A percentile compares a stretch with the other conserved stretches of the same genome.
Evolutionary conservation across 1,139 yeast genomes (phyloP).

Genomic region (Candida sp.): DNA sequence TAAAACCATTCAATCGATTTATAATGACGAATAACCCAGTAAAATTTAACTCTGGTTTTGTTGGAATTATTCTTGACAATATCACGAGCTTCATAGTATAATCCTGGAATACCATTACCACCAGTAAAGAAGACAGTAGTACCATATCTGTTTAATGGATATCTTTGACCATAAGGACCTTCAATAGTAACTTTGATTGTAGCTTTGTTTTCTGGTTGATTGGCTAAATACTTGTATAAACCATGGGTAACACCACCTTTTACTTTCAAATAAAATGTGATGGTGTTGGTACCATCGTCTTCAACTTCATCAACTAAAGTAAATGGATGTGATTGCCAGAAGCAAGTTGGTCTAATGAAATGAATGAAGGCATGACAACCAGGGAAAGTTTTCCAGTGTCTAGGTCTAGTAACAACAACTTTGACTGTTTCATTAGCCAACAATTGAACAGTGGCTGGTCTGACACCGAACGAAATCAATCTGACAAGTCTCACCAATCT

Average conservation of each 20-base stretch:
- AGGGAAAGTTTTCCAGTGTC: slow-evolving; percentile 38
- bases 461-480: slow-evolving; percentile 45
- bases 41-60: slow-evolving; percentile 18
- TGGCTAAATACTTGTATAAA: slow-evolving; percentile 39
- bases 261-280: slow-evolving; percentile 36
- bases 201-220: slow-evolving; percentile 42
- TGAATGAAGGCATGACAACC: slow-evolving; percentile 38
- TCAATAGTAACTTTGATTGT: slow-evolving; percentile 31
- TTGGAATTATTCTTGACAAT: slow-evolving; percentile 15
- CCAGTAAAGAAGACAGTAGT: slow-evolving; percentile 56
- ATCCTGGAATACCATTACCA: slow-evolving; percentile 72
- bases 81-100: slow-evolving; percentile 29
- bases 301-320: slow-evolving; percentile 40
- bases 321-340: slow-evolving; percentile 61
- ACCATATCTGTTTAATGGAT: slow-evolving; percentile 45
- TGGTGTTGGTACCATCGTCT: slow-evolving; percentile 20
- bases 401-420: slow-evolving; percentile 32
- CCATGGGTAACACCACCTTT: slow-evolving; percentile 45
- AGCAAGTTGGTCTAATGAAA: slow-evolving; percentile 37
- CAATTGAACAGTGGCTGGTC: slow-evolving; percentile 46
- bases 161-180: slow-evolving; percentile 38
- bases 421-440: slow-evolving; percentile 44
- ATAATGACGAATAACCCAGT: slow-evolving; percentile 37
- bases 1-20: slow-evolving; percentile 50
- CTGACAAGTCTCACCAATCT: slow-evolving; percentile 51